phyloP scores from a whole-genome alignment of 2,329 filamentous ascomycete genomes.

The Arachnopeziza araneosa region DNA sequence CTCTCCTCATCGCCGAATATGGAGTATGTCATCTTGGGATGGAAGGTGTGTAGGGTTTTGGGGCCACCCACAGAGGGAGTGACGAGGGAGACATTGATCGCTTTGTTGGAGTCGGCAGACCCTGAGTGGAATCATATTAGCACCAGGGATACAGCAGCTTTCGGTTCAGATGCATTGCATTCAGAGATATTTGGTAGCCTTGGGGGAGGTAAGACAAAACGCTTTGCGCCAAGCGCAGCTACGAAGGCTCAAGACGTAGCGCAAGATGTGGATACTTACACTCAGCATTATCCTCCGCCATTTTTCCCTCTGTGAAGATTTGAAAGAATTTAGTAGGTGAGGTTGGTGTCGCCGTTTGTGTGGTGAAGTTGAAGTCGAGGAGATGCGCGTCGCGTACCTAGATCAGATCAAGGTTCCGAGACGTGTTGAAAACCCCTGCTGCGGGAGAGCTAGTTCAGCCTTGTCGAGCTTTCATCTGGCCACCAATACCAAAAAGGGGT shows the following conservation, averaged over 20 bases:
- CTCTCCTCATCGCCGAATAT: slow-evolving; percentile 91
- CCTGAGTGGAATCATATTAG: slow-evolving; percentile 15
- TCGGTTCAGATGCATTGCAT: neutral
- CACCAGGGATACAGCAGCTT: neutral
- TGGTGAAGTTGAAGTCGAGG: neutral
- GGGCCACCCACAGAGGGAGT: slow-evolving; percentile 43
- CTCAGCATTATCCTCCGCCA: slow-evolving; percentile 18
- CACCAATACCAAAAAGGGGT: neutral
- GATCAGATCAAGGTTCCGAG: slow-evolving; percentile 14
- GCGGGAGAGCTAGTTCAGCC: neutral
- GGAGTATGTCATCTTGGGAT: slow-evolving; percentile 82
- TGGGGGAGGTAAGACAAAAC: neutral
- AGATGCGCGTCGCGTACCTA: neutral
- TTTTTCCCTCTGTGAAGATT: slow-evolving; percentile 7
- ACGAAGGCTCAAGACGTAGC: neutral
- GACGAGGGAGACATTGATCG: slow-evolving; percentile 55
- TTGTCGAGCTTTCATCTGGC: neutral
- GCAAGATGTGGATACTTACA: slow-evolving; percentile 16
- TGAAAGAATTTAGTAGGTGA: neutral
- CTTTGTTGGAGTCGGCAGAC: slow-evolving; percentile 39
- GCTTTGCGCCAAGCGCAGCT: neutral
- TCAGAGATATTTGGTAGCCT: neutral
- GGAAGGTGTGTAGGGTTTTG: slow-evolving; percentile 62
- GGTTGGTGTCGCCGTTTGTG: neutral
- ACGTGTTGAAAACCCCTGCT: slow-evolving; percentile 11